Percentiles rank a stretch among this genome's conserved stretches.
Evolutionary conservation across 2,329 filamentous ascomycete genomes (phyloP).

Genomic region (Periconia sp.): DNA sequence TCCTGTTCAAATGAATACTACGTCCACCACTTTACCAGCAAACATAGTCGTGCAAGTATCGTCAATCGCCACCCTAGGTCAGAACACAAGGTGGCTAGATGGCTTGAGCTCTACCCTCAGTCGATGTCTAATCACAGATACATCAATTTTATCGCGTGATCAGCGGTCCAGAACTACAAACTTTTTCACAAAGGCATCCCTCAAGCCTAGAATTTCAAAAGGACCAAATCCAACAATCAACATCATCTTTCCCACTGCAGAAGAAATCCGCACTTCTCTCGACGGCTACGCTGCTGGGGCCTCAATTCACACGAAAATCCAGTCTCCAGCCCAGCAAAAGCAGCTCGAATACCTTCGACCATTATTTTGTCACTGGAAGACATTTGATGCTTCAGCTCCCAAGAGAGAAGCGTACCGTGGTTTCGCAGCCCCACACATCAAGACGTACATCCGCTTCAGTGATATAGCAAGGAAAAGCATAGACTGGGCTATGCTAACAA

Average conservation of each 20-base stretch:
- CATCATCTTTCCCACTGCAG: constrained; percentile 79
- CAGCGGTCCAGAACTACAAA: constrained; percentile 8
- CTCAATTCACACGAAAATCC: constrained; percentile 82
- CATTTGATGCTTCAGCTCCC: too few relatives aligned
- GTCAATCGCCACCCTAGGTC: constrained; percentile 80
- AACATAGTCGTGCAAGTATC: constrained; percentile 70
- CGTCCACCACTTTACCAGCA: constrained; percentile 26
- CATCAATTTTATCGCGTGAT: neutral
- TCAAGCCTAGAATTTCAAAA: too few relatives aligned
- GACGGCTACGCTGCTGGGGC: constrained; percentile 79
- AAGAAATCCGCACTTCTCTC: constrained; percentile 77
- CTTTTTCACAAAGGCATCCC: neutral
- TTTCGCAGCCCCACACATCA: constrained; percentile 83
- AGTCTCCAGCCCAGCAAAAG: constrained; percentile 71
- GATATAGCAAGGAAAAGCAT: constrained; percentile 56
- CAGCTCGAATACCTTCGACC: constrained; percentile 76
- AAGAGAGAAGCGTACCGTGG: constrained; percentile 34
- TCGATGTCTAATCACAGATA: constrained; percentile 5
- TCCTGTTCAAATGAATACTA: constrained; percentile 30
- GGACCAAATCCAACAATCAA: constrained; percentile 64
- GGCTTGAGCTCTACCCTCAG: constrained; percentile 53
- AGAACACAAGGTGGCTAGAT: constrained; percentile 73
- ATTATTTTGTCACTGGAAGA: constrained; percentile 75
- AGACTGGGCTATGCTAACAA: constrained; percentile 86
- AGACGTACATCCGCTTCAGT: constrained; percentile 79